Evolutionary conservation across 2,329 filamentous ascomycete species (phyloP).

Genomic region (Cordyceps cicadae): DNA sequence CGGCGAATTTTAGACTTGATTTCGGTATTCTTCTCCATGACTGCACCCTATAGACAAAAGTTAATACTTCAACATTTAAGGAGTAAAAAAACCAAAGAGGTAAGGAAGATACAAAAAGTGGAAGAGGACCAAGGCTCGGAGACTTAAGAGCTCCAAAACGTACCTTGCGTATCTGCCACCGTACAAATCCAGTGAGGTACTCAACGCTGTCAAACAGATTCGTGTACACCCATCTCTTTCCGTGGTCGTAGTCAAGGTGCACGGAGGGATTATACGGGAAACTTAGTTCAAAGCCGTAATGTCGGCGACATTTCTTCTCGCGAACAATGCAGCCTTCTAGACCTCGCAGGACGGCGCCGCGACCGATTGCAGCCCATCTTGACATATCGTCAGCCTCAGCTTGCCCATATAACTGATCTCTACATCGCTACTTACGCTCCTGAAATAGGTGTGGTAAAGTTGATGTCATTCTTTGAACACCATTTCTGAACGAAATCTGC

Average conservation of each 20-base stretch:
- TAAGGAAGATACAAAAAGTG: no score
- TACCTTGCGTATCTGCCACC: neutral
- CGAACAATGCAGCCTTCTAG: slow-evolving; percentile 11
- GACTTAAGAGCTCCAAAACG: neutral
- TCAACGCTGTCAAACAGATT: accelerated
- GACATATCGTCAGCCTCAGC: neutral
- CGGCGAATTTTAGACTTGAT: no score
- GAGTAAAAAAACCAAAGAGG: no score
- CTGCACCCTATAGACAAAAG: neutral
- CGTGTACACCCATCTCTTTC: accelerated
- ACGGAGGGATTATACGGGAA: neutral
- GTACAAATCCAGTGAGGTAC: neutral
- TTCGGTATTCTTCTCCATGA: neutral
- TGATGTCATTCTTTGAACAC: neutral
- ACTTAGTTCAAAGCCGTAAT: slow-evolving; percentile 7
- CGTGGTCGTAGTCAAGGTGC: neutral
- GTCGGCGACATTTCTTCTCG: slow-evolving; percentile 13
- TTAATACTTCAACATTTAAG: neutral
- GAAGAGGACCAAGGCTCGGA: neutral
- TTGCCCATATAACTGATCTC: neutral
- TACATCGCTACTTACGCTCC: neutral
- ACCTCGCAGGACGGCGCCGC: slow-evolving; percentile 10
- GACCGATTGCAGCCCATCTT: slow-evolving; percentile 13
- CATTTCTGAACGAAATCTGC: neutral
- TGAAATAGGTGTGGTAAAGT: neutral